Evolutionary conservation across 352 stramenopile species (phyloP).

Genomic region (Albugo candida): DNA sequence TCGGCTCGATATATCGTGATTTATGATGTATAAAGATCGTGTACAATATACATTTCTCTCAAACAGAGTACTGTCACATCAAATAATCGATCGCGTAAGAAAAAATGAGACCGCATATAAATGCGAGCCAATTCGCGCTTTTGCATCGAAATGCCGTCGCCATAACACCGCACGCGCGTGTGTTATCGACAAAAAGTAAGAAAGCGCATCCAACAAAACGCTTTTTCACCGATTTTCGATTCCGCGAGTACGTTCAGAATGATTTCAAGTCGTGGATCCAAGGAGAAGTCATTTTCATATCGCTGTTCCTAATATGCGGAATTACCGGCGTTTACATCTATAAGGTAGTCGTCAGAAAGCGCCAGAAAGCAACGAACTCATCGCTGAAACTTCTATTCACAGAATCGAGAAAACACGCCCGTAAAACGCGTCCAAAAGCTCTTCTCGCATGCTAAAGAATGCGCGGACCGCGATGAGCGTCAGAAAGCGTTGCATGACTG

Average conservation of each 20-base stretch:
- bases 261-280: slow-evolving; percentile 45
- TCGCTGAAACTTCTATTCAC: slow-evolving; percentile 2
- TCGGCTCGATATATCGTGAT: neutral
- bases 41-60: neutral
- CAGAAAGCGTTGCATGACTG: slow-evolving; percentile 40
- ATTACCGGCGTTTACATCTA: slow-evolving; percentile 43
- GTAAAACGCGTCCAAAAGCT: slow-evolving; percentile 28
- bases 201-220: too few relatives aligned
- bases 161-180: too few relatives aligned
- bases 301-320: slow-evolving; percentile 21
- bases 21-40: slow-evolving; percentile 2
- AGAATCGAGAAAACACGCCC: slow-evolving; percentile 44
- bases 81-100: too few relatives aligned
- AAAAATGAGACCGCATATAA: too few relatives aligned
- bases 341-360: slow-evolving; percentile 13
- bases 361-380: neutral
- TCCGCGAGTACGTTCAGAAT: too few relatives aligned
- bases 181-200: too few relatives aligned
- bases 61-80: neutral
- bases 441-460: slow-evolving; percentile 26
- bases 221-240: too few relatives aligned
- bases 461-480: slow-evolving; percentile 21
- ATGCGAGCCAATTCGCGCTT: too few relatives aligned
- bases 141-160: too few relatives aligned
- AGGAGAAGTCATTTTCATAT: slow-evolving; percentile 26